These are phyloP conservation scores for button mushroom (Agaricus bisporus) DNA, from an alignment of 768 basidiomycete genomes.

Conservation along the genomic window DNA sequence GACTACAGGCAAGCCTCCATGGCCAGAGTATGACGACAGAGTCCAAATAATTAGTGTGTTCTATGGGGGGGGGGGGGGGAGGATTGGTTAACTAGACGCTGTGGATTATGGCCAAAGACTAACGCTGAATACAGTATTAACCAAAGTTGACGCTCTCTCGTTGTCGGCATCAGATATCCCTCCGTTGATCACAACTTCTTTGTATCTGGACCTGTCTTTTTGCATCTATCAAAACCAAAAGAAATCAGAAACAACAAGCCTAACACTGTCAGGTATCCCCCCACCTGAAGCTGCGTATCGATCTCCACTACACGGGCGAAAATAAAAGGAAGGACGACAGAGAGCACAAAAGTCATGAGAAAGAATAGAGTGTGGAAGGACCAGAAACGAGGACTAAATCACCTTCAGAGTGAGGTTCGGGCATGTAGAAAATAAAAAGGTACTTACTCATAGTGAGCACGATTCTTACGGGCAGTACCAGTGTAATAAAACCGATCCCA, in stretches of 20 bases:
- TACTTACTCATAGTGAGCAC: constrained; percentile 32
- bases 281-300: constrained; percentile 22
- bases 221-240: constrained; percentile 27
- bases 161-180: constrained; percentile 29
- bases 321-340: constrained; percentile 27
- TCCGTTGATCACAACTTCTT: constrained; percentile 28
- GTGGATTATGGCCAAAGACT: background rate
- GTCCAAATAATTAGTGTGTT: constrained; percentile 32
- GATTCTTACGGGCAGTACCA: constrained; percentile 24
- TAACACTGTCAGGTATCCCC: background rate
- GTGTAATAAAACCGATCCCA: constrained; percentile 28
- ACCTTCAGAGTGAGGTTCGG: background rate
- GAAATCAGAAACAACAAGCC: background rate
- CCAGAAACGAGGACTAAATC: constrained; percentile 29
- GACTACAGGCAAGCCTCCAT: constrained; percentile 27
- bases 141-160: constrained; percentile 20
- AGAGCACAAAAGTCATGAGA: constrained; percentile 22
- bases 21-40: constrained; percentile 28
- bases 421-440: background rate
- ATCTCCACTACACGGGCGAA: constrained; percentile 33
- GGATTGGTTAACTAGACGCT: no score
- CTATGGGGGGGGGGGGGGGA: no score
- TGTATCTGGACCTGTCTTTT: constrained; percentile 18
- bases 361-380: constrained; percentile 30
- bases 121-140: constrained; percentile 18